These are phyloP conservation scores for Geosiphon pyriformis DNA, from an alignment of 192 early-diverging fungal genomes.

Conservation along the genomic window DNA sequence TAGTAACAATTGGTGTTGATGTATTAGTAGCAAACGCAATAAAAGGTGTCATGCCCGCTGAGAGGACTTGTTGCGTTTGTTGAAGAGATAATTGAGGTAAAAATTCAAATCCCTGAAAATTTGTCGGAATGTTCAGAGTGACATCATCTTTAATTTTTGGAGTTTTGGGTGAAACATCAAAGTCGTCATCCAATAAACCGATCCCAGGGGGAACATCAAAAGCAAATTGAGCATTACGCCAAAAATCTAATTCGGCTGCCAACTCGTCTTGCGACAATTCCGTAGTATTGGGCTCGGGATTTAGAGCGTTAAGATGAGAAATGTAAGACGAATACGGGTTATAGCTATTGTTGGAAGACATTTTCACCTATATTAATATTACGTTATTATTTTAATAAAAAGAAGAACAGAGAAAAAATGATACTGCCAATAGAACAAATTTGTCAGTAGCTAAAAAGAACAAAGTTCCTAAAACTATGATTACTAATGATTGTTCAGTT, in stretches of 20 bases:
- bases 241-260: slow-evolving; percentile 2
- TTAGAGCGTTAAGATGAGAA: not conserved
- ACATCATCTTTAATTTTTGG: not conserved
- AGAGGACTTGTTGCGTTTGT: not conserved
- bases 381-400: no score
- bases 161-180: not conserved
- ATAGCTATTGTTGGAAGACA: not conserved
- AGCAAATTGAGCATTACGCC: not conserved
- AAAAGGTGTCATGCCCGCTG: not conserved
- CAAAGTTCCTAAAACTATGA: no score
- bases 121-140: no score
- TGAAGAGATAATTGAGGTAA: not conserved
- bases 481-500: no score
- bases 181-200: not conserved
- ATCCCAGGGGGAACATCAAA: not conserved
- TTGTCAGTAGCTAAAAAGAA: no score
- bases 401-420: no score
- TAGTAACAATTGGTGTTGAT: not conserved
- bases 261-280: not conserved
- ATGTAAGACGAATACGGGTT: not conserved
- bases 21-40: not conserved
- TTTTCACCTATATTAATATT: no score
- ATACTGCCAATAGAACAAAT: no score
- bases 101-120: not conserved
- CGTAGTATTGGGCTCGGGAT: not conserved